Evolutionary conservation across 2,329 filamentous ascomycete species (phyloP).

Genomic region (Cercospora zeina): DNA sequence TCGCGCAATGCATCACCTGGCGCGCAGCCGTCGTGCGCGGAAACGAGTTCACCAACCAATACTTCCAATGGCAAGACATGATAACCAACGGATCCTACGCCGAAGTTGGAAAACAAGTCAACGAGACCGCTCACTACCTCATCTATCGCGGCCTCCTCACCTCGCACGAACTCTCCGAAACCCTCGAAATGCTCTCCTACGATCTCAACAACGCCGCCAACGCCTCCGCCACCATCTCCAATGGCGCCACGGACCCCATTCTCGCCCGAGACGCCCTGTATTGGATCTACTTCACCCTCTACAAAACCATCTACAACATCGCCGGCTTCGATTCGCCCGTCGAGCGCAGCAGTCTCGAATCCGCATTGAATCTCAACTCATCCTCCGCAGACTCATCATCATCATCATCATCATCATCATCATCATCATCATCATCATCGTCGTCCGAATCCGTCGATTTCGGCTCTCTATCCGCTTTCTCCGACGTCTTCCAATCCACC

Average conservation of each 20-base stretch:
- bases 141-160: constrained; percentile 22
- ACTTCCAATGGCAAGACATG: neutral
- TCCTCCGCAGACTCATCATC: neutral
- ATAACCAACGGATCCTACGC: constrained; percentile 8
- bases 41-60: constrained; percentile 17
- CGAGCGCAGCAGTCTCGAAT: neutral
- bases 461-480: neutral
- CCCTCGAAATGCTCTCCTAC: constrained; percentile 15
- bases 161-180: constrained; percentile 10
- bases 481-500: constrained; percentile 10
- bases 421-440: neutral
- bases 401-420: neutral
- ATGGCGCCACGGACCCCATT: constrained; percentile 1
- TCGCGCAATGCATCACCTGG: constrained; percentile 41
- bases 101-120: constrained; percentile 15
- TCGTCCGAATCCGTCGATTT: constrained; percentile 14
- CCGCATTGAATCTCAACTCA: neutral
- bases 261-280: constrained; percentile 13
- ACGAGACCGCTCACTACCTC: constrained; percentile 20
- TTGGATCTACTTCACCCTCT: constrained; percentile 21
- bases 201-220: constrained; percentile 17
- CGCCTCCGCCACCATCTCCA: constrained; percentile 17
- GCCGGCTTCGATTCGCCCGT: constrained; percentile 21
- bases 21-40: constrained; percentile 29
- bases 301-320: constrained; percentile 24